Evolutionary conservation across 2,329 filamentous ascomycete genomes (phyloP), one percentile per base, ranked within the genome.

Genomic region (Curvularia spicifera): DNA sequence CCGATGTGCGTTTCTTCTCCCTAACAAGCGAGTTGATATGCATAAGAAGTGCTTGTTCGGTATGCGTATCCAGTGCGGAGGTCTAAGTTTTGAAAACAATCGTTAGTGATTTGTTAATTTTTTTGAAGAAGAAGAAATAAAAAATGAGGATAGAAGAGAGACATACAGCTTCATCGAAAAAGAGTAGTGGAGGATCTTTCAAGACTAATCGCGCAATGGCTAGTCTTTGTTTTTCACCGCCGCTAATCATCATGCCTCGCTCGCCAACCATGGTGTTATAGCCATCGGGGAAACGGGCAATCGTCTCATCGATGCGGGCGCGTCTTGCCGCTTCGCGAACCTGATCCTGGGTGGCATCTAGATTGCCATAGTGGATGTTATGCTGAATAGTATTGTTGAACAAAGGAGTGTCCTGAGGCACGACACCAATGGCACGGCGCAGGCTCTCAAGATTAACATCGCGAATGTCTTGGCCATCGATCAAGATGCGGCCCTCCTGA

Each of bases 361-460:
- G 85, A 65, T 90, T 86, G 50, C 95, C 95, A 75, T 99, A 99
- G 62, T 88, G 89, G 70, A 99, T 97, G 75, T 99, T 99, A 76
- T 97, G 92, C 73, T 91, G 90, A 57, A 99, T 94, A 0, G 93
- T 95, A 72, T 97, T 93, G 76, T 99, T 99, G 82, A 99, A 99
- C 1, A 99, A 83, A 0, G 95, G 93, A 0, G 95, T 98, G 69
- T 99, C 95, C 75, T 99, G 96, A 0, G 95, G 95, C 0, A 99
- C 95, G 15, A 99, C 94, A 22, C 95, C 95, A 63, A 99, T 98
- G 2, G 90, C 85, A 64, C 86, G 87, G 6, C 95, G 88, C 28
- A 99, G 81, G 35, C 91, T 96, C 52, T 96, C 91, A 1, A 98
- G 78, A 10, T 84, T 88, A 1, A 99, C 89, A 57, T 91, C 84